Conservation (phyloP, 257 asterid genomes). For the Solanum gracilifrons region DNA sequence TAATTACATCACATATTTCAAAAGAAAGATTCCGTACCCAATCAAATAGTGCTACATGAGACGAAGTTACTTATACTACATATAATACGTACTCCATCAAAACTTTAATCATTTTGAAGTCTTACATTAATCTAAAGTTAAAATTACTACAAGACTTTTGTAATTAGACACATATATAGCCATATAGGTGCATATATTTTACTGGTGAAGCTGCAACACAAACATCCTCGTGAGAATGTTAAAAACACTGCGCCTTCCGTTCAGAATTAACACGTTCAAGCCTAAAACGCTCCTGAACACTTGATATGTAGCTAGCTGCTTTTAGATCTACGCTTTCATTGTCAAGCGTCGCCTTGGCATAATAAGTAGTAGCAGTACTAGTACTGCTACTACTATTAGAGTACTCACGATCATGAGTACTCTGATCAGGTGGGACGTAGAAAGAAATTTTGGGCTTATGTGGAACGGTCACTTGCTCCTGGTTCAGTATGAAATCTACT, state of each 20-base stretch:
- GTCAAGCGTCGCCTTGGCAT: constrained; percentile 7
- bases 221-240: neutral
- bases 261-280: constrained; percentile 28
- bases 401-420: neutral
- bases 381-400: neutral
- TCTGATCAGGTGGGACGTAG: neutral
- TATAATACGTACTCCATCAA: neutral
- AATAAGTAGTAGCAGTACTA: neutral
- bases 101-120: neutral
- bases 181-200: neutral
- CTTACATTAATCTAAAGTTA: neutral
- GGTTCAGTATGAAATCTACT: constrained; percentile 11
- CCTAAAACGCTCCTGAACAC: constrained; percentile 48
- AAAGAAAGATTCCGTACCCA: neutral
- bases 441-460: constrained; percentile 13
- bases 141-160: neutral
- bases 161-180: neutral
- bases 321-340: constrained; percentile 42
- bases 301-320: constrained; percentile 43
- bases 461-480: constrained; percentile 3
- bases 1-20: neutral
- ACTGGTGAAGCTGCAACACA: neutral
- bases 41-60: neutral
- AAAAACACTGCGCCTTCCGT: neutral
- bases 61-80: neutral